These are phyloP conservation scores for Austroboletus novae-zelandiae DNA, from an alignment of 1,284 basidiomycete genomes.

Conservation along the genomic window DNA sequence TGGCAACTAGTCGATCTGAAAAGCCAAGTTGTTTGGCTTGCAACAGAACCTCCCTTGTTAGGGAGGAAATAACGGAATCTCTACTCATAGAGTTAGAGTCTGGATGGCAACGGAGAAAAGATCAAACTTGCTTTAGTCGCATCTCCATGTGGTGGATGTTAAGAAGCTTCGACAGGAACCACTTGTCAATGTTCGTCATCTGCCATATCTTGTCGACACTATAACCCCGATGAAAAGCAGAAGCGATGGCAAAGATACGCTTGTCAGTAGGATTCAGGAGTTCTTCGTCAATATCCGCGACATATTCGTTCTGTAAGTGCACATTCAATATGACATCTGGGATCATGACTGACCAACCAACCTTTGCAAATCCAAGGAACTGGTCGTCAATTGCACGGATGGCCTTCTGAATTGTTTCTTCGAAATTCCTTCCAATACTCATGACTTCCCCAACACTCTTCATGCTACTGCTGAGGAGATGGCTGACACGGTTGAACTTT, in stretches of 20 bases:
- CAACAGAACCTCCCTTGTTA: conserved; percentile 68
- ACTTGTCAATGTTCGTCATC: conserved; percentile 96
- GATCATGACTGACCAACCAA: conserved; percentile 30
- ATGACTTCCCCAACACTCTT: conserved; percentile 99
- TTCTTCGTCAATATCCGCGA: conserved; percentile 85
- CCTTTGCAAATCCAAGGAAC: conserved; percentile 90
- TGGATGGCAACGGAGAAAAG: not conserved
- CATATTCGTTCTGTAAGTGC: conserved; percentile 68
- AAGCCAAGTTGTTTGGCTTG: conserved; percentile 95
- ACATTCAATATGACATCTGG: not conserved
- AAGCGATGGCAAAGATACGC: conserved; percentile 88
- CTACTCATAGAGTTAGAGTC: conserved; percentile 39
- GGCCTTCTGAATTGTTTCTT: conserved; percentile 98
- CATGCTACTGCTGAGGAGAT: conserved; percentile 89
- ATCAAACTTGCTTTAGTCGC: conserved; percentile 57
- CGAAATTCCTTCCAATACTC: conserved; percentile 97
- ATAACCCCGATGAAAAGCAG: conserved; percentile 87
- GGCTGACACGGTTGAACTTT: conserved; percentile 93
- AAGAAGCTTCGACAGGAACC: conserved; percentile 92
- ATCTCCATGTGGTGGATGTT: conserved; percentile 82
- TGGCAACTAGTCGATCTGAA: conserved; percentile 89
- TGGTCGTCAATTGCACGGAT: conserved; percentile 95
- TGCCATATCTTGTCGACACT: conserved; percentile 95
- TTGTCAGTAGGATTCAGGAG: conserved; percentile 88
- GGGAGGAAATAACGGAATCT: conserved; percentile 64